Conservation (phyloP, 768 basidiomycete species). For the Boletellus sp. region DNA sequence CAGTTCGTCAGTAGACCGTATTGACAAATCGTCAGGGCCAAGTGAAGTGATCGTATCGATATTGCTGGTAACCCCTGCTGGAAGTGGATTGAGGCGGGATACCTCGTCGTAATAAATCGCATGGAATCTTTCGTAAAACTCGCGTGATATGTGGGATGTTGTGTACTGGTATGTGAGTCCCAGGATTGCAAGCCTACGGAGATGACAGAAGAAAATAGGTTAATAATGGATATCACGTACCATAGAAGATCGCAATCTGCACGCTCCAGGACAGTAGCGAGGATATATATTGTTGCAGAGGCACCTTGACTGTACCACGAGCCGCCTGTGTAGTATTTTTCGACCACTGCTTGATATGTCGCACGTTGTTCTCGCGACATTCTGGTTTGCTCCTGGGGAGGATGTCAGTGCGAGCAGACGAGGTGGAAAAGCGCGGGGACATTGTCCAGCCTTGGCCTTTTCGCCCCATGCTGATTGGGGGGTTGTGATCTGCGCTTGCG, state of each 20-base stretch:
- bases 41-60: conserved; percentile 48
- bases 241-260: conserved; percentile 93
- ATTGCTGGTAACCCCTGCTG: conserved; percentile 34
- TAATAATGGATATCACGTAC: conserved; percentile 38
- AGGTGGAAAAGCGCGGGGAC: conserved; percentile 25
- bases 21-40: conserved; percentile 78
- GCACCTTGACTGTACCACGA: conserved; percentile 89
- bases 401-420: conserved; percentile 1
- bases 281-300: conserved; percentile 81
- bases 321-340: conserved; percentile 82
- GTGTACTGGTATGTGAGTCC: conserved; percentile 92
- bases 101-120: conserved; percentile 87
- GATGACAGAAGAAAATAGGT: conserved; percentile 7
- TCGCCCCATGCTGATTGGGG: conserved; percentile 40
- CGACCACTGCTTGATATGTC: conserved; percentile 57
- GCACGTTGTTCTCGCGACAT: conserved; percentile 70
- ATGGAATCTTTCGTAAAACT: conserved; percentile 79
- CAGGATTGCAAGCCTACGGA: conserved; percentile 80
- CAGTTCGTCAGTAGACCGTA: conserved; percentile 83
- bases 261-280: conserved; percentile 87
- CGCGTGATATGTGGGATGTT: conserved; percentile 82
- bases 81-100: conserved; percentile 76
- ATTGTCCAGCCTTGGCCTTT: conserved; percentile 57
- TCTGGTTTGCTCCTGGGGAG: conserved; percentile 44
- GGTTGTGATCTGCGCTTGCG: conserved; percentile 50